phyloP scores from a whole-genome alignment of 495 filamentous ascomycete genomes.

The Penicillium malachiteum region DNA sequence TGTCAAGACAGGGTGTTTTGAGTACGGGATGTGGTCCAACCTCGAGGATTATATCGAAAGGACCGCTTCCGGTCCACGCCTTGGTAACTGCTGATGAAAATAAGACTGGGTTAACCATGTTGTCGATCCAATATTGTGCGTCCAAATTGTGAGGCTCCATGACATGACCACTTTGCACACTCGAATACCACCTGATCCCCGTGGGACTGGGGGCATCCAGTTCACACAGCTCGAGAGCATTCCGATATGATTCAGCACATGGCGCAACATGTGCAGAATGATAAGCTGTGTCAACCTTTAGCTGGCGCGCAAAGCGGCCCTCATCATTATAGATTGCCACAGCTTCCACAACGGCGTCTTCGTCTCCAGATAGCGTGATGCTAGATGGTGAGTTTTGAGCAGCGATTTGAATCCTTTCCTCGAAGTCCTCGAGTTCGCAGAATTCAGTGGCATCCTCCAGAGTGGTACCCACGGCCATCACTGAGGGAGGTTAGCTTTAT shows the following conservation, averaged over 20 bases:
- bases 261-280: background rate
- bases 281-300: slow-evolving; percentile 23
- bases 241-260: no score
- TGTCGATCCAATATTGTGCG: background rate
- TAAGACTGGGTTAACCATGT: background rate
- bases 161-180: no score
- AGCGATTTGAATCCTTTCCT: slow-evolving; percentile 20
- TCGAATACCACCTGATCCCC: no score
- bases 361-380: slow-evolving; percentile 35
- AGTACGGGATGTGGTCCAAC: slow-evolving; percentile 22
- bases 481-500: slow-evolving; percentile 20
- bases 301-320: slow-evolving; percentile 26
- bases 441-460: slow-evolving; percentile 45
- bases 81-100: background rate
- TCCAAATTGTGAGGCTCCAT: no score
- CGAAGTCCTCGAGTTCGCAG: background rate
- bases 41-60: background rate
- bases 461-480: slow-evolving; percentile 53
- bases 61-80: background rate
- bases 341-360: slow-evolving; percentile 23
- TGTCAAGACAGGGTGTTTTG: background rate
- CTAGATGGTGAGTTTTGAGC: slow-evolving; percentile 30
- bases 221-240: no score
- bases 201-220: no score
- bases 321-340: slow-evolving; percentile 12